Base-by-base conservation (phyloP, 2,329 filamentous ascomycete genomes). In the Phialophora verrucosa region DNA sequence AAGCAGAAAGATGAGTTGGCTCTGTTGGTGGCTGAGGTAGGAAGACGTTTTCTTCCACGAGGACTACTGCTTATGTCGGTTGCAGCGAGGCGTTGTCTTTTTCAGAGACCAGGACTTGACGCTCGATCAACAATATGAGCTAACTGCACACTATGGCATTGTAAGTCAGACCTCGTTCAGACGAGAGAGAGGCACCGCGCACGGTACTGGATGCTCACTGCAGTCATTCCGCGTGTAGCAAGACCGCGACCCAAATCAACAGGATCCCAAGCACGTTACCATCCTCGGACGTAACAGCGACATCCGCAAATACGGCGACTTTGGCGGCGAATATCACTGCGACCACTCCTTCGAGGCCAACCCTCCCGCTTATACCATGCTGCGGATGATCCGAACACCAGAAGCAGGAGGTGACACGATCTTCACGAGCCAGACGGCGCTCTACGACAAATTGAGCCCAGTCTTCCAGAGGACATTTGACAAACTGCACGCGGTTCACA, bases 11-110 rank as follows among this genome's bases (percentile, higher is more conserved):
- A 85, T 63, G 83, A 84, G 70, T 79, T 85, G 11, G 83, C 82
- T 0, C 85, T 89, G 25, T 88, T 90, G 69, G 89, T 93, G 11
- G 88, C 91, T 11, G 84, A 92, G 81, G 84, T 17, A 77, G 83
- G 65, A 81, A 84, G 62, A 77, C 53, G 4, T 55, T 31, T 4
- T 2, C 25, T 20, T 35, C 29, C 1, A 83, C 23, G 20, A 47
- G 38, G 17, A 20, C 56, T 8, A 79, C 82, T 29, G 77, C 81
- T 65, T 77, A 77, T 20, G 79, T 81, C 1, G 23, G 3, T 12
- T 44, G 8, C 50, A 69, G 69, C 63, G 69, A 62, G 70, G 71
- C 29, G 71, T 72, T 2, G 69, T 72, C 8, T 71, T 71, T 57
- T 68, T 72, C 64, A 20, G 68, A 54, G 62, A 68, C 27, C 71